Conservation (phyloP, 768 basidiomycete genomes). For the Leccinum broughii region DNA sequence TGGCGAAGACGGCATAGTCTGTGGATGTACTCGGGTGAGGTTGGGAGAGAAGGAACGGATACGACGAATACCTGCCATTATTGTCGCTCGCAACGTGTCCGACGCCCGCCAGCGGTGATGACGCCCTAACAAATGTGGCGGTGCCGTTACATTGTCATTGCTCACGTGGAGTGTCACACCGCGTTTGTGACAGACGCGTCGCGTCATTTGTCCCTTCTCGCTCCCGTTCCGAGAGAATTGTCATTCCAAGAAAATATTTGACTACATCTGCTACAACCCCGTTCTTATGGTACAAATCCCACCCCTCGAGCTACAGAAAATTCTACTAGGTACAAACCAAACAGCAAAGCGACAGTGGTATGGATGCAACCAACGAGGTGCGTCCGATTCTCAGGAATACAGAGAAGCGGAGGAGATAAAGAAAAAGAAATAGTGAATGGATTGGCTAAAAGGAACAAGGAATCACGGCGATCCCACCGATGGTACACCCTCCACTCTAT, state of each 20-base stretch:
- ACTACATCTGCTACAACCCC: neutral
- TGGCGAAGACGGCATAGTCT: constrained; percentile 80
- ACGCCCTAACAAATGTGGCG: constrained; percentile 14
- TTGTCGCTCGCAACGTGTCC: neutral
- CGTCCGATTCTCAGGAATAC: constrained; percentile 20
- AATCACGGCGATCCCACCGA: constrained; percentile 14
- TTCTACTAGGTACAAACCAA: too few species aligned
- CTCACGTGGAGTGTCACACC: constrained; percentile 33
- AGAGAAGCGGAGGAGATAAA: constrained; percentile 1
- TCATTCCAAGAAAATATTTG: constrained; percentile 25
- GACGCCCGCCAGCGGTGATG: neutral
- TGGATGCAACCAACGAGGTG: too few species aligned
- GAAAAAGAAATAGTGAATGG: constrained; percentile 1
- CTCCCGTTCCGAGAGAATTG: neutral
- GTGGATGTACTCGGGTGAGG: neutral
- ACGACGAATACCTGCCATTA: constrained; percentile 24
- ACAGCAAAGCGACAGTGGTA: too few species aligned
- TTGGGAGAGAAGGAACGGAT: neutral
- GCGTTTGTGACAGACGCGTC: constrained; percentile 31
- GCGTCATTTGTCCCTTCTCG: constrained; percentile 3
- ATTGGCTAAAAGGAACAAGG: constrained; percentile 4
- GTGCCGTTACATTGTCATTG: constrained; percentile 16
- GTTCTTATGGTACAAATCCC: too few species aligned
- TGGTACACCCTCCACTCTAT: constrained; percentile 23
- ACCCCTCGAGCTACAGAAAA: too few species aligned